Evolutionary conservation across 306 rosid genomes (phyloP).

Genomic region (Rosa chinensis): DNA sequence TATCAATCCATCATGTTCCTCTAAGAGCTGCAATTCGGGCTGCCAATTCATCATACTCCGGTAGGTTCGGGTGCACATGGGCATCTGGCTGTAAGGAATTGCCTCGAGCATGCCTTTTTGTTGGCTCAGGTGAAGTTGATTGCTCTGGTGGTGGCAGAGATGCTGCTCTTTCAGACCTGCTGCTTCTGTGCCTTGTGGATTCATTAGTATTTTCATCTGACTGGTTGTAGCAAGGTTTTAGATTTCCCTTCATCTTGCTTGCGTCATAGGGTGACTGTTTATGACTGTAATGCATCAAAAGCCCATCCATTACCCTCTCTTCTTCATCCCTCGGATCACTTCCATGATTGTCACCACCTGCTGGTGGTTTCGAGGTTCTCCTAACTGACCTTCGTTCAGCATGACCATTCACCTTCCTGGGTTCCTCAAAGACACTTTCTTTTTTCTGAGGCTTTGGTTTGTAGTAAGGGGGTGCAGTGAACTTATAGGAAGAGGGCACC

Average conservation of each 20-base stretch:
- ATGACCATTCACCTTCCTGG: conserved; percentile 13
- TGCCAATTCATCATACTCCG: conserved; percentile 69
- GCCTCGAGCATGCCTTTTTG: conserved; percentile 24
- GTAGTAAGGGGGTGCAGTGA: conserved; percentile 67
- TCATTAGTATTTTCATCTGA: conserved; percentile 15
- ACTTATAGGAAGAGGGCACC: conserved; percentile 38
- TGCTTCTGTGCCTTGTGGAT: conserved; percentile 18
- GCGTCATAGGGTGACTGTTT: conserved; percentile 32
- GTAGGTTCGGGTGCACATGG: conserved; percentile 64
- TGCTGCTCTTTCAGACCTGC: conserved; percentile 26
- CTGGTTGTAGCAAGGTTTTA: conserved; percentile 9
- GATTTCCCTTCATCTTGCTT: conserved; percentile 13
- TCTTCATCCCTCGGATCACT: conserved; percentile 21
- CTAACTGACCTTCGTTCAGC: conserved; percentile 62
- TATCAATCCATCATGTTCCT: conserved; percentile 12
- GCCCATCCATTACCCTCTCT: conserved; percentile 36
- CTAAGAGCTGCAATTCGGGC: conserved; percentile 56
- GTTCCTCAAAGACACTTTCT: conserved; percentile 31
- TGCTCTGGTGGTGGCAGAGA: conserved; percentile 38
- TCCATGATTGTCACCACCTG: conserved; percentile 21
- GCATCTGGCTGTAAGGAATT: conserved; percentile 42
- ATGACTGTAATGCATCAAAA: conserved; percentile 36
- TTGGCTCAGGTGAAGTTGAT: conserved; percentile 12
- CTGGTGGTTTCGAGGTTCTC: conserved; percentile 37
- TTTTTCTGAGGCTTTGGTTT: conserved; percentile 37